Evolutionary conservation across 2,329 filamentous ascomycete genomes (phyloP), one percentile per base, ranked within the genome.

Genomic region (Trichoderma oligosporum): DNA sequence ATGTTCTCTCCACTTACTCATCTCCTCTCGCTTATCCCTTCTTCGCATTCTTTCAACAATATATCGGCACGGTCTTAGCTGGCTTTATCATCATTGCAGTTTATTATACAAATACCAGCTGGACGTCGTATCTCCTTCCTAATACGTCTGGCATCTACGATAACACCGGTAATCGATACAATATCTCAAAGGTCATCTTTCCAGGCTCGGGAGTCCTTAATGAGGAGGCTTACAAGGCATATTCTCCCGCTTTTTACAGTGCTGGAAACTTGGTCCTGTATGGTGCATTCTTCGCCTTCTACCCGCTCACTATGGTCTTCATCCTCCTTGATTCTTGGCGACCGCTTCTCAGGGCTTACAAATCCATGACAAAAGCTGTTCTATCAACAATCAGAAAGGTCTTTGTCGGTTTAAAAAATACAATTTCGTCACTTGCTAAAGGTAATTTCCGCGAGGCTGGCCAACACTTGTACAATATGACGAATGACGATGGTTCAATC

Each of bases 91-190:
- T 73, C 2, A 45, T 71, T 4, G 68, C 59, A 0, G n/a, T 72
- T 7, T 72, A 68, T 56, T 74, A 66, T 49, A 66, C 63, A 20
- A 72, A 73, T 36, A 61, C 63, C 7, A 75, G 68, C 60, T 64
- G 70, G 61, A 72, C 68, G 2, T 69, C 62, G 1, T 80, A 76
- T 41, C 67, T 80, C 4, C 78, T 77, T 6, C 77, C 79, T 63
- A 80, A 80, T 67, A 75, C 74, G 0, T 73, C 71, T 1, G 68
- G 69, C 0, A 75, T 75, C 18, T 80, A 77, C 38, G 73, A 76
- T 46, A 76, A 80, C 56, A 71, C 73, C 3, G 75, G 71, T 2
- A 71, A 65, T 0, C 61, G 66, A 0, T 80, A 78, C 59, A 69
- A 73, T 8, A 73, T 78, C 3, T 63, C 67, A 0, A 70, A 68